Evolutionary conservation across 2,329 filamentous ascomycete genomes (phyloP).

Genomic region (Xylaria polymorpha): DNA sequence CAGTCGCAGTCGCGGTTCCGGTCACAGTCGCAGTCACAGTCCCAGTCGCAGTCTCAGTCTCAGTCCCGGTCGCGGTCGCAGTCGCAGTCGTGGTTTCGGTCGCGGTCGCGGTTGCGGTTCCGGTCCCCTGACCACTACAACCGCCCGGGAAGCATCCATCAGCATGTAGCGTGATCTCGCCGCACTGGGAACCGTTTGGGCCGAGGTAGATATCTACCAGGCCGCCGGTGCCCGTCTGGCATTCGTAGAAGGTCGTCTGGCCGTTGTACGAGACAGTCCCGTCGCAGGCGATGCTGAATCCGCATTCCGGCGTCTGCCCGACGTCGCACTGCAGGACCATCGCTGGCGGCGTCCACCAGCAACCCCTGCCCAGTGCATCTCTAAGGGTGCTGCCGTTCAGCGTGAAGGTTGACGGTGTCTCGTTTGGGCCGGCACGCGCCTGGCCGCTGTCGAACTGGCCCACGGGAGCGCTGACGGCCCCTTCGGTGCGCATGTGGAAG

Average conservation of each 20-base stretch:
- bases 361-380: constrained; percentile 67
- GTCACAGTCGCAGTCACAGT: too few species aligned
- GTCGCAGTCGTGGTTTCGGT: too few species aligned
- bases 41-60: too few species aligned
- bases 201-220: constrained; percentile 65
- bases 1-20: too few species aligned
- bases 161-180: constrained; percentile 58
- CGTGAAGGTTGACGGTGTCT: constrained; percentile 61
- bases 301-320: constrained; percentile 60
- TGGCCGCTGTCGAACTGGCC: constrained; percentile 72
- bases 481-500: constrained; percentile 63
- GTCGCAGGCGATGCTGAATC: constrained; percentile 65
- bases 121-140: constrained; percentile 6
- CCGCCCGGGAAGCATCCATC: constrained; percentile 49
- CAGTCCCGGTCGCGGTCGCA: too few species aligned
- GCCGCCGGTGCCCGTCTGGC: constrained; percentile 63
- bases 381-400: constrained; percentile 64
- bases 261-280: constrained; percentile 64
- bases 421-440: constrained; percentile 58
- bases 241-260: constrained; percentile 67
- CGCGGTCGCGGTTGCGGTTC: neutral
- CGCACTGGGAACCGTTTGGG: constrained; percentile 59
- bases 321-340: constrained; percentile 70
- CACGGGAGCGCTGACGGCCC: constrained; percentile 61
- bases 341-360: constrained; percentile 70